A percentile compares a stretch with the other conserved stretches of the same genome.
Evolutionary conservation across 176 grass and related monocot species (phyloP).

Genomic region (Oryza coarctata): DNA sequence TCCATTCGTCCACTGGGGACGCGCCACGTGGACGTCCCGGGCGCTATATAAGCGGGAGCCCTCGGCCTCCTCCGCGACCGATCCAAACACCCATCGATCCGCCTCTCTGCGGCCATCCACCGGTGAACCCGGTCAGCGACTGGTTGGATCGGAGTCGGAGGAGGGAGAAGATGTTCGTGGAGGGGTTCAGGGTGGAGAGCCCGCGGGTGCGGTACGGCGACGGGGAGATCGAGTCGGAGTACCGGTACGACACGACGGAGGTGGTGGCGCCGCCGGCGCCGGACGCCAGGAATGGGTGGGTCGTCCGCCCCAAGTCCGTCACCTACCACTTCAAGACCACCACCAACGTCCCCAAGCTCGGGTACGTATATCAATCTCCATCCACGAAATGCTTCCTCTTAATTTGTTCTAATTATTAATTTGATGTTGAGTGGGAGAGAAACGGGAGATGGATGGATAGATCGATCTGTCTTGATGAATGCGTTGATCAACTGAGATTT

Average conservation of each 20-base stretch:
- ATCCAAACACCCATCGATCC: background rate
- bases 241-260: conserved; percentile 83
- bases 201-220: conserved; percentile 63
- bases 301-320: conserved; percentile 70
- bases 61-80: background rate
- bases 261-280: conserved; percentile 58
- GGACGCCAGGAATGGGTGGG: conserved; percentile 45
- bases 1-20: background rate
- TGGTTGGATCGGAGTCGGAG: background rate
- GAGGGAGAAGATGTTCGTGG: conserved; percentile 62
- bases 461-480: background rate
- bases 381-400: no score
- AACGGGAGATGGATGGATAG: background rate
- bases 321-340: conserved; percentile 82
- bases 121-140: no score
- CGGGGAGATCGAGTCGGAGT: conserved; percentile 73
- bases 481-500: background rate
- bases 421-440: background rate
- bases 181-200: conserved; percentile 79
- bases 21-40: background rate
- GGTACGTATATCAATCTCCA: conserved; percentile 48
- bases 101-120: no score
- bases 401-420: no score
- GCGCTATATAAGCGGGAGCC: background rate
- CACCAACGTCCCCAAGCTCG: conserved; percentile 72